Evolutionary conservation across 2,329 filamentous ascomycete species (phyloP).

Genomic region (Calonectria naviculata): DNA sequence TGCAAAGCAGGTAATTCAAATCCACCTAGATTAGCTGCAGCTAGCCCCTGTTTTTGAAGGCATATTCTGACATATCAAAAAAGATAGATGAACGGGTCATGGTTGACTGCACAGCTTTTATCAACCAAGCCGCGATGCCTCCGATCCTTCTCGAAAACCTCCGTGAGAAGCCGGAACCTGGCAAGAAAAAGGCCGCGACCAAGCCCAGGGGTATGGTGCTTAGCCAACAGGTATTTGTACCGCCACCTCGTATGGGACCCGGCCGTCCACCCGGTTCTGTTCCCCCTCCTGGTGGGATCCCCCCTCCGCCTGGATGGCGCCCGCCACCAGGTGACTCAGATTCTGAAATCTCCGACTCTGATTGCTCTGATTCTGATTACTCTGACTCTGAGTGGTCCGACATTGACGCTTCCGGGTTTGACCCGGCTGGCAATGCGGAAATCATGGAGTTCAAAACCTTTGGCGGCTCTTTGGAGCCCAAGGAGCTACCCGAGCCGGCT

Average conservation of each 20-base stretch:
- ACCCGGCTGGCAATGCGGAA: not conserved
- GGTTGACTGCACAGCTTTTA: not conserved
- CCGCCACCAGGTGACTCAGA: too few relatives aligned
- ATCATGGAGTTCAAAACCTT: conserved; percentile 6
- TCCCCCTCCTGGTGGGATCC: not conserved
- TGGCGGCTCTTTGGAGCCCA: not conserved
- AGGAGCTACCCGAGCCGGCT: not conserved
- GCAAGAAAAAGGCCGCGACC: not conserved
- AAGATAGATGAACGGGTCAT: conserved; percentile 11
- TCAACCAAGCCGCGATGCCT: not conserved
- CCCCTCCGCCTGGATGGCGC: not conserved
- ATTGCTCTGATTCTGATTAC: not conserved
- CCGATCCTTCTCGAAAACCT: not conserved
- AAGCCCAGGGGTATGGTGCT: not conserved
- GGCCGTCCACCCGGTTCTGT: not conserved
- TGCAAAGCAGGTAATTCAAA: not conserved
- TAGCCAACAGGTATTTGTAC: not conserved
- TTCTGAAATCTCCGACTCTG: not conserved
- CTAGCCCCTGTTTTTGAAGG: not conserved
- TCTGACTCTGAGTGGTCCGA: conserved; percentile 1
- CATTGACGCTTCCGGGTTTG: not conserved
- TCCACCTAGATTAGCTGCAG: too few relatives aligned
- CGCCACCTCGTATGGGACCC: not conserved
- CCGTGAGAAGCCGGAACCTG: not conserved
- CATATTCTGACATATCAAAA: not conserved